A percentile compares a stretch with the other conserved stretches of the same genome.
Conservation (phyloP, 768 basidiomycete genomes). For the Multifurca ochricompacta region DNA sequence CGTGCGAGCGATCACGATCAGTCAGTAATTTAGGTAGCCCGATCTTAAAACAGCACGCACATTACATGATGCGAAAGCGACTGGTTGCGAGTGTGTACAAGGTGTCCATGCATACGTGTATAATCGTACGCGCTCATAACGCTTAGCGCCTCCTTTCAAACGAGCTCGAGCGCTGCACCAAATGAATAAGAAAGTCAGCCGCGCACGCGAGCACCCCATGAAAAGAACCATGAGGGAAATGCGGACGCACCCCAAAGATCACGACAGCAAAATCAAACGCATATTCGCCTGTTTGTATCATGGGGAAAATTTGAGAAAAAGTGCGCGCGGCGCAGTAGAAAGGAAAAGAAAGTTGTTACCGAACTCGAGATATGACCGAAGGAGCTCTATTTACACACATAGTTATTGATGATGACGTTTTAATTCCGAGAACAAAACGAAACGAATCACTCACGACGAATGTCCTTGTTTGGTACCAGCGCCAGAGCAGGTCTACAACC, state of each 20-base stretch:
- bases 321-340: neutral
- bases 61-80: neutral
- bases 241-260: slow-evolving; percentile 59
- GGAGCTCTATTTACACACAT: slow-evolving; percentile 40
- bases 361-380: slow-evolving; percentile 72
- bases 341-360: slow-evolving; percentile 35
- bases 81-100: neutral
- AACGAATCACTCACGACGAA: slow-evolving; percentile 56
- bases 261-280: slow-evolving; percentile 82
- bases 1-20: neutral
- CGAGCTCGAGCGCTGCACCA: slow-evolving; percentile 54
- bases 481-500: slow-evolving; percentile 56
- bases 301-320: slow-evolving; percentile 14
- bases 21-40: neutral
- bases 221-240: neutral
- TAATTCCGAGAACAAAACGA: neutral
- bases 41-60: neutral
- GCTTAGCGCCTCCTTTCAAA: slow-evolving; percentile 52
- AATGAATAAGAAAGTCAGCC: neutral
- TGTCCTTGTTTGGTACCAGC: slow-evolving; percentile 80
- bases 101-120: neutral
- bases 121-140: neutral
- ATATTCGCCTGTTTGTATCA: slow-evolving; percentile 74
- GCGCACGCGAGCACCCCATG: no score
- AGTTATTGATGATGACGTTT: neutral